A percentile compares a stretch with the other conserved stretches of the same genome.
Evolutionary conservation across 1,284 basidiomycete species (phyloP).

Genomic region (Meira miltonrushii): DNA sequence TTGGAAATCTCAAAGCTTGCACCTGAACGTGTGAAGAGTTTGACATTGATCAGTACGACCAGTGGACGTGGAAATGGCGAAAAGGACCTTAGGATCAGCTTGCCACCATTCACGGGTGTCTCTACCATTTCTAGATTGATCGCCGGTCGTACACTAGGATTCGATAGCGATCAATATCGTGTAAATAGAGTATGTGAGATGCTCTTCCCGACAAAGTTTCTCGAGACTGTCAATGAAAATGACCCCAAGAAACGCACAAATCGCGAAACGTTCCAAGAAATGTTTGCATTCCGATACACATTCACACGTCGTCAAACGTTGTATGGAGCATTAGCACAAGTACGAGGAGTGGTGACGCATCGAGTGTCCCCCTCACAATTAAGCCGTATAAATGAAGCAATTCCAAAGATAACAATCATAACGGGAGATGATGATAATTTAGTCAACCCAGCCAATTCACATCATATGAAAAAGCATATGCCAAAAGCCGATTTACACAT

Average conservation of each 20-base stretch:
- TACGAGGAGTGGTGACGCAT: constrained; percentile 69
- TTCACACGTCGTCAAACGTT: constrained; percentile 63
- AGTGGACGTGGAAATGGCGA: constrained; percentile 23
- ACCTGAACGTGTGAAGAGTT: constrained; percentile 20
- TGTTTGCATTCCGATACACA: constrained; percentile 59
- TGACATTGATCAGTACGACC: constrained; percentile 43
- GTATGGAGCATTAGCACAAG: constrained; percentile 68
- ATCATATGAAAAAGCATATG: constrained; percentile 63
- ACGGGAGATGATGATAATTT: constrained; percentile 71
- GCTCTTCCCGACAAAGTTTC: constrained; percentile 63
- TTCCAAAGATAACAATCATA: constrained; percentile 64
- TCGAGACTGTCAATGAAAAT: constrained; percentile 49
- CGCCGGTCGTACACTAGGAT: constrained; percentile 56
- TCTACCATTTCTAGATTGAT: constrained; percentile 51
- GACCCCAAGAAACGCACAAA: constrained; percentile 25
- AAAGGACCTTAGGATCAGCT: constrained; percentile 9
- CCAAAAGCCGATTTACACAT: constrained; percentile 64
- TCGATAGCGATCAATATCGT: constrained; percentile 59
- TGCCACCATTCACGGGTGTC: constrained; percentile 39
- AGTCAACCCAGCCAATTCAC: constrained; percentile 61
- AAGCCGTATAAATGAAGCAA: constrained; percentile 58
- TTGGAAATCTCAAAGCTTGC: constrained; percentile 42
- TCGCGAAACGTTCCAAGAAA: constrained; percentile 44
- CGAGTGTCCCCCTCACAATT: constrained; percentile 62
- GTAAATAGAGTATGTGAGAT: constrained; percentile 62